These are phyloP conservation scores for Hymenoscyphus linearis DNA, from an alignment of 2,329 filamentous ascomycete species.

Conservation along the genomic window DNA sequence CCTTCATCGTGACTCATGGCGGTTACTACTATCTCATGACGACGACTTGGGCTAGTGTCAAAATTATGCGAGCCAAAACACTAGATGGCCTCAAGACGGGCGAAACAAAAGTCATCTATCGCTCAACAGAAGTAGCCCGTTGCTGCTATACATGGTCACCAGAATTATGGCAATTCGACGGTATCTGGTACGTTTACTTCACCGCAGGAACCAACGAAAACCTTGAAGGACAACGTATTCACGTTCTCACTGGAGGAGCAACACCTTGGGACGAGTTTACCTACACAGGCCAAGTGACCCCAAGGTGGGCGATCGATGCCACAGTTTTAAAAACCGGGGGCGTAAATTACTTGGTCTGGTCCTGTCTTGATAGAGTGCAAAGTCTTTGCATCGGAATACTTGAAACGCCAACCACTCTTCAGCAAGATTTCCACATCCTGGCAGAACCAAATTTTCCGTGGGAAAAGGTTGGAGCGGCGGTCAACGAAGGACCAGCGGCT, in stretches of 20 bases:
- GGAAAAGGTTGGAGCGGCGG: constrained; percentile 44
- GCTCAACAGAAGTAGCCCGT: constrained; percentile 39
- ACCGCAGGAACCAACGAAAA: background rate
- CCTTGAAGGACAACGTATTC: background rate
- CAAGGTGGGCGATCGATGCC: background rate
- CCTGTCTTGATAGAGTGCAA: background rate
- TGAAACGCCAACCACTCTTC: background rate
- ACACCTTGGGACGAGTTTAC: background rate
- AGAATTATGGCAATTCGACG: background rate
- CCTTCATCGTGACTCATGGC: background rate
- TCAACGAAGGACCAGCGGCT: constrained; percentile 51
- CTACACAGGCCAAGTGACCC: background rate
- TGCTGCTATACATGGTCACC: constrained; percentile 25
- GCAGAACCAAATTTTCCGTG: constrained; percentile 31
- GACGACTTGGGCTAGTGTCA: constrained; percentile 44
- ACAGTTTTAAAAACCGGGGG: background rate
- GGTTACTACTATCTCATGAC: background rate
- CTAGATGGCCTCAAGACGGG: constrained; percentile 51
- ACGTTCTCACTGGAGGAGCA: background rate
- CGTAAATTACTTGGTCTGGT: background rate
- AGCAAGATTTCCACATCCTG: background rate
- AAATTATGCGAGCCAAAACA: constrained; percentile 49
- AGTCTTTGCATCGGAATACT: background rate
- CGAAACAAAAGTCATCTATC: constrained; percentile 46
- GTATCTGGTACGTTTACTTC: background rate